These are phyloP conservation scores for Giardia duodenalis DNA, from an alignment of 208 protist species.

Conservation along the genomic window DNA sequence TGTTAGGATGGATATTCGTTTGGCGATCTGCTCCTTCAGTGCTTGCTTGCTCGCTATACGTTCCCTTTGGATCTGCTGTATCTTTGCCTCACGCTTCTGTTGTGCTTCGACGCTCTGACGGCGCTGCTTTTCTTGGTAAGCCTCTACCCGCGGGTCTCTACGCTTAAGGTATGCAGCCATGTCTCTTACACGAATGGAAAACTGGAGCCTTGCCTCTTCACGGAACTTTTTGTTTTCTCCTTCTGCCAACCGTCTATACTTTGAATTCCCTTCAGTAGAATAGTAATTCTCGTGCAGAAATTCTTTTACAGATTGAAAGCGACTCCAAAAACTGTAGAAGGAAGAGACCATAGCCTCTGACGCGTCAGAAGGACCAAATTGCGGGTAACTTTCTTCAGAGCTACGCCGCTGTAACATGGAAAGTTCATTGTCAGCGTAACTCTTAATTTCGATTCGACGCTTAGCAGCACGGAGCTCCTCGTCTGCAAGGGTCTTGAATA, in stretches of 20 bases:
- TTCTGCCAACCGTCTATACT: background rate
- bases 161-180: background rate
- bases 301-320: constrained; percentile 6
- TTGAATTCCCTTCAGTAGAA: background rate
- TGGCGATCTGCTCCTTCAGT: background rate
- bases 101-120: background rate
- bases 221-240: background rate
- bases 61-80: background rate
- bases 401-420: background rate
- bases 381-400: background rate
- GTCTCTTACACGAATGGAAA: background rate
- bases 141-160: background rate
- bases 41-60: background rate
- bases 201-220: background rate
- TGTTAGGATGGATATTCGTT: background rate
- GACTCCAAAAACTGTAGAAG: background rate
- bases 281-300: background rate
- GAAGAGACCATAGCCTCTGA: background rate
- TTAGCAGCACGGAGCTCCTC: background rate
- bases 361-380: background rate
- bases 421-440: background rate
- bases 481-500: background rate
- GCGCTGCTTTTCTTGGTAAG: background rate
- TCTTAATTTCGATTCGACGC: background rate
- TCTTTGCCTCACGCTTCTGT: background rate